Evolutionary conservation across 208 protist species (phyloP), one percentile per base, ranked within the genome.

Genomic region (Trypanosoma brucei): DNA sequence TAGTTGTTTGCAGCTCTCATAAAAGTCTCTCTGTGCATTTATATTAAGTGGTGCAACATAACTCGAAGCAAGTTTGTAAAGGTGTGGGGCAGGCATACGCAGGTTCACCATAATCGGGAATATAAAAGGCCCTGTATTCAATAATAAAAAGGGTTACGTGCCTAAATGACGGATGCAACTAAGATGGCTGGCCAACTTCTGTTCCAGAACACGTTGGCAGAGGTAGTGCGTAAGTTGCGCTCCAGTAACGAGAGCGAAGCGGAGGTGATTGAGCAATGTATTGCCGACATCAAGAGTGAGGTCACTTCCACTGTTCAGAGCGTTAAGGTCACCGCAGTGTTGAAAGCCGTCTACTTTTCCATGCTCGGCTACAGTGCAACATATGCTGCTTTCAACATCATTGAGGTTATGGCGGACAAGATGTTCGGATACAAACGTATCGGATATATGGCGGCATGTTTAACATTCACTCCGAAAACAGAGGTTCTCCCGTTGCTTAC

Each of bases 261-360:
- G 52, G 90, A 84, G 53, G 96, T 93, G 44, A 97, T 99, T 56
- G 83, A 90, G 31, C 69, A 80, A 58, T 87, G 70, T 72, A 81
- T 99, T 31, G 65, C 78, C 1, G 97, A 98, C 52, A 98, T 97
- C 36, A 96, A 96, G 55, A 76, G 91, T 53, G 98, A 99, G 70
- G 79, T 99, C 30, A 86, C 79, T 64, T 83, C 81, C 3, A 66
- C 80, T 8, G 81, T 97, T 53, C 81, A 89, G 5, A 81, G 79
- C 11, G 88, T 95, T 6, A 99, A 99, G 65, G 89, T 96, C 14
- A 76, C 76, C 0, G 98, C 97, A 2, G 78, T 99, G 22, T 86
- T 98, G 67, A 99, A 99, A 79, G 84, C 98, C 6, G 97, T 86
- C 13, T 99, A 99, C 73, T 91, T 99, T 46, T 85, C 98, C 68